Conservation (phyloP, 2,329 filamentous ascomycete genomes). For the Cercospora sp. region DNA sequence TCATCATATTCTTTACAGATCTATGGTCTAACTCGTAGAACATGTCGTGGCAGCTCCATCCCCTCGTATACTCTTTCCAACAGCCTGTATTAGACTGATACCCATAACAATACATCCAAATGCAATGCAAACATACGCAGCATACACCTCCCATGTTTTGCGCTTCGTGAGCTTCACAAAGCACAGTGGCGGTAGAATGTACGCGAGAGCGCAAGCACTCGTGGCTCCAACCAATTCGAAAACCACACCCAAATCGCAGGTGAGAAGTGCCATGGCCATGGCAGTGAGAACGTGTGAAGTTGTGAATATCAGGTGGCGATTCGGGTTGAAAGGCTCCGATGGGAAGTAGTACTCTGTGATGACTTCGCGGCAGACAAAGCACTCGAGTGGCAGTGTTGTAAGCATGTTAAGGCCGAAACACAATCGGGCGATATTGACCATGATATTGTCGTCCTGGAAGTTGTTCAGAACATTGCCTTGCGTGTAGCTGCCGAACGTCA, state of each 20-base stretch:
- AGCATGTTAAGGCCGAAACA: conserved; percentile 99
- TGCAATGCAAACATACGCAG: conserved; percentile 67
- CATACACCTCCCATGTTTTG: conserved; percentile 56
- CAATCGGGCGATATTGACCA: conserved; percentile 92
- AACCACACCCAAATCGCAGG: conserved; percentile 89
- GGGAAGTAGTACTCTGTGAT: conserved; percentile 84
- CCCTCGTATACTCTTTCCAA: conserved; percentile 61
- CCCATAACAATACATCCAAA: conserved; percentile 81
- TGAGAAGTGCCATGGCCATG: conserved; percentile 75
- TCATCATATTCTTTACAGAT: conserved; percentile 4
- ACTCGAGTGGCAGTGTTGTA: conserved; percentile 91
- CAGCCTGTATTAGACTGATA: conserved; percentile 73
- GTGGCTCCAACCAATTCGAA: conserved; percentile 97
- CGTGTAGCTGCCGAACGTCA: conserved; percentile 89
- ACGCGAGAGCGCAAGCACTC: conserved; percentile 88
- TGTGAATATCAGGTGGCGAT: conserved; percentile 83
- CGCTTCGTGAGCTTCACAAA: conserved; percentile 88
- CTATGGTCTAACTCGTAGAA: conserved; percentile 18
- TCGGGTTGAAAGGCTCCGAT: conserved; percentile 74
- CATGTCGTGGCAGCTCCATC: conserved; percentile 30
- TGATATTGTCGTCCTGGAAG: conserved; percentile 83
- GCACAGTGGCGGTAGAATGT: conserved; percentile 91
- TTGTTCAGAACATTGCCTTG: conserved; percentile 97
- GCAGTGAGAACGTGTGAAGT: conserved; percentile 77
- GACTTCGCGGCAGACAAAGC: conserved; percentile 95